Percentiles rank a stretch among this genome's conserved stretches.
Evolutionary conservation across 108 stramenopile genomes (phyloP).

Genomic region (Discostella pseudostelligera): DNA sequence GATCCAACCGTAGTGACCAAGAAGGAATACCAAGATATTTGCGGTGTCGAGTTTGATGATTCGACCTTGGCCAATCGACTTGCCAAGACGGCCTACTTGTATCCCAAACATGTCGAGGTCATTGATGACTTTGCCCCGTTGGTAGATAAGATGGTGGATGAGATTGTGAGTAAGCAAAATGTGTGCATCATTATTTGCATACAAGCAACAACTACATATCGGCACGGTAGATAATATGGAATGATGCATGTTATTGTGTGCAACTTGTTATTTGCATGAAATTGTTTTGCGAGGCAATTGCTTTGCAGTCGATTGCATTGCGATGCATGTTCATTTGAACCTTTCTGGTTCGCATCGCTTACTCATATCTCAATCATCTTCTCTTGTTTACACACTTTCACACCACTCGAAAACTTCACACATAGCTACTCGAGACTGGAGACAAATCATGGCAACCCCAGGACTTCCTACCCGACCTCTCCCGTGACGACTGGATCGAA

Average conservation of each 20-base stretch:
- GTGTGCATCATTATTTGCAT: no score
- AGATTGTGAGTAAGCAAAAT: slow-evolving; percentile 68
- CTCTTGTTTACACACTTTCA: not conserved
- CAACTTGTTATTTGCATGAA: no score
- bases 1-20: slow-evolving; percentile 73
- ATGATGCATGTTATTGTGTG: no score
- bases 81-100: slow-evolving; percentile 64
- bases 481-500: slow-evolving; percentile 71
- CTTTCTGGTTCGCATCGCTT: no score
- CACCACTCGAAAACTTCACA: slow-evolving; percentile 1
- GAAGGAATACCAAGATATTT: slow-evolving; percentile 83
- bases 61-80: slow-evolving; percentile 51
- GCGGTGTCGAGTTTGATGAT: slow-evolving; percentile 71
- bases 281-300: no score
- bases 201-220: no score
- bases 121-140: slow-evolving; percentile 82
- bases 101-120: slow-evolving; percentile 92
- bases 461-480: slow-evolving; percentile 88
- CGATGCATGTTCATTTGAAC: no score
- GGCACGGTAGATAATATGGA: no score
- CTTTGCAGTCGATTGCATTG: no score
- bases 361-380: not conserved
- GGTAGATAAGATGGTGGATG: slow-evolving; percentile 79
- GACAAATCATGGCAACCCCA: slow-evolving; percentile 90
- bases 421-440: slow-evolving; percentile 85